A percentile compares a stretch with the other conserved stretches of the same genome.
phyloP scores from a whole-genome alignment of 495 filamentous ascomycete species.

The Penicillium lagena region DNA sequence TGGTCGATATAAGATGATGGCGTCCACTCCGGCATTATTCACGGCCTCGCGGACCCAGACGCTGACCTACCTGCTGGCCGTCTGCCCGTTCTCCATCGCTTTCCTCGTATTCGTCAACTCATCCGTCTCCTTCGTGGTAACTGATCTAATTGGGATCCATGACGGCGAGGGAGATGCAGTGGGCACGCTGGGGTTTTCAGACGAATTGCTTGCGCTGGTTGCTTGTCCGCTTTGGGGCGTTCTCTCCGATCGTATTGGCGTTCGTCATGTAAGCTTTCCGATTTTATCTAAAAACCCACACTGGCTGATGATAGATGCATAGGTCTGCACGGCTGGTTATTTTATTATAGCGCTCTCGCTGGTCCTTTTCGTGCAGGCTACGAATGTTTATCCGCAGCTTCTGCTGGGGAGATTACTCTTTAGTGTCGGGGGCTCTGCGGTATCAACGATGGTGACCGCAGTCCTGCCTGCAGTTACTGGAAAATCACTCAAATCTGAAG shows the following conservation, averaged over 20 bases:
- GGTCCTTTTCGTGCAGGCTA: conserved; percentile 75
- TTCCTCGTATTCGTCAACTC: conserved; percentile 98
- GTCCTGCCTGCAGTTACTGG: conserved; percentile 80
- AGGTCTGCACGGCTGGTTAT: conserved; percentile 76
- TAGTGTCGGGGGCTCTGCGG: conserved; percentile 82
- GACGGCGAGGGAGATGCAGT: conserved; percentile 80
- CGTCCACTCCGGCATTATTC: conserved; percentile 35
- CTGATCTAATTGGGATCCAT: conserved; percentile 74
- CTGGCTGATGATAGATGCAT: conserved; percentile 6
- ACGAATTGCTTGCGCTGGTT: conserved; percentile 85
- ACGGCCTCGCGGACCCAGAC: conserved; percentile 69
- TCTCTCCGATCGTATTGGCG: conserved; percentile 82
- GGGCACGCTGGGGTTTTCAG: conserved; percentile 90
- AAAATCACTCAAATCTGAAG: conserved; percentile 15
- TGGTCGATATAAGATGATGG: conserved; percentile 20
- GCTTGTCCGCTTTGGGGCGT: conserved; percentile 92
- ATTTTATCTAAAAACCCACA: background rate
- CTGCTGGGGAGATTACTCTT: conserved; percentile 82
- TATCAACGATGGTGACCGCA: conserved; percentile 96
- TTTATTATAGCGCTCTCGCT: conserved; percentile 68
- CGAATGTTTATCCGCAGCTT: conserved; percentile 84
- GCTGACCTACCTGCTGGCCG: conserved; percentile 76
- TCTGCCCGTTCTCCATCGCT: conserved; percentile 91
- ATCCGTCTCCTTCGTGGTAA: conserved; percentile 89
- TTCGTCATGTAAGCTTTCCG: conserved; percentile 49